phyloP scores from a whole-genome alignment of 257 asterid species.

The Plantago ovata region DNA sequence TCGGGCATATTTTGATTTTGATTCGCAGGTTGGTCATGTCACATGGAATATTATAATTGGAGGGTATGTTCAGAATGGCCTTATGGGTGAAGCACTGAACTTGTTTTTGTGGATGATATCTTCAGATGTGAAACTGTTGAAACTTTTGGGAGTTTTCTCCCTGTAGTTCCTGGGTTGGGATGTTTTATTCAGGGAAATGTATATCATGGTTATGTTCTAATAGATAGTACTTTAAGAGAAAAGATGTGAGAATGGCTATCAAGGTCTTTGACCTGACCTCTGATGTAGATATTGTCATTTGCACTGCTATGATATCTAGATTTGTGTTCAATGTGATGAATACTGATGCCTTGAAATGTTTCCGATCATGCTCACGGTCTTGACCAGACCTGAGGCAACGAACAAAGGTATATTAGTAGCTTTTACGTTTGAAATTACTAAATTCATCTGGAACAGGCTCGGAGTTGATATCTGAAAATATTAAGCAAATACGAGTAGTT shows the following conservation, averaged over 20 bases:
- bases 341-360: conserved; percentile 49
- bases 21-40: no score
- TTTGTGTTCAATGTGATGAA: conserved; percentile 68
- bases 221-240: conserved; percentile 79
- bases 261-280: conserved; percentile 43
- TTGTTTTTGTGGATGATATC: conserved; percentile 49
- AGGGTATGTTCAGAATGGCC: no score
- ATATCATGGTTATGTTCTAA: conserved; percentile 71
- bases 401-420: no score
- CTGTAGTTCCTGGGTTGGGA: conserved; percentile 44
- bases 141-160: conserved; percentile 78
- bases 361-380: no score
- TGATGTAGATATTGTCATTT: conserved; percentile 59
- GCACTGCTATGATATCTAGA: conserved; percentile 79
- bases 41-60: no score
- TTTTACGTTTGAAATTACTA: no score
- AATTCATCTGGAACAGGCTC: no score
- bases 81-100: no score
- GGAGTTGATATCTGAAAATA: no score
- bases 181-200: conserved; percentile 48
- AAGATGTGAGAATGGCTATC: conserved; percentile 51
- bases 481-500: no score
- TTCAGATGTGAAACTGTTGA: conserved; percentile 46
- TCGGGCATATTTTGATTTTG: no score
- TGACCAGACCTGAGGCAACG: no score